Evolutionary conservation across 78 protist species (phyloP), one percentile per base, ranked within the genome.

Genomic region (Polysphondylium violaceum): DNA sequence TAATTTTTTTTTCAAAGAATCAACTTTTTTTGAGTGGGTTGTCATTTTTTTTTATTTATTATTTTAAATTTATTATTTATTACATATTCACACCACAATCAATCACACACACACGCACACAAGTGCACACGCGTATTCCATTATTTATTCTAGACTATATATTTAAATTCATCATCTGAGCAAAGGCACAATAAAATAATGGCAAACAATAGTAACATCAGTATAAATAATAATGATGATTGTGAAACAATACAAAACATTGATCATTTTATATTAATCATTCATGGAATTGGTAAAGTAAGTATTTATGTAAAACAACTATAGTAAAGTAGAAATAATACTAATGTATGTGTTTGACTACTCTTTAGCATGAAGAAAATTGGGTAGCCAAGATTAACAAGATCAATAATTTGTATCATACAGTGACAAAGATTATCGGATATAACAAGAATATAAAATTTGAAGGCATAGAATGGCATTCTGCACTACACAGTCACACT

Each of bases 231-330:
- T 65, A 40, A 65, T 38, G 50, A 51, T 4, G 73, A n/a, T 21
- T 33, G 35, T 16, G 21, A 17, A 65, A 38, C 44, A 21, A 65
- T n/a, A 23, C 25, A 65, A 65, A n/a, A 38, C 16, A 44, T 78
- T 47, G 89, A 81, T 0, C 64, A 81, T 68, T 25, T 81, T 14
- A 68, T 81, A 14, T 41, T 81, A 17, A 17, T 71, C 16, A 69
- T 81, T 25, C 89, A 81, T 55, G 89, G 89, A 40, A 81, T 81
- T 67, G 89, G 89, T 41, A 81, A 81, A 81, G 61, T 55, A 55
- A 19, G 61, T 17, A 3, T 53, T 53, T n/a, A n/a, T n/a, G n/a
- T n/a, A n/a, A n/a, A n/a, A n/a, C n/a, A n/a, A n/a, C n/a, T n/a
- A n/a, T n/a, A n/a, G n/a, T n/a, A n/a, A n/a, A n/a, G n/a, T n/a